These are phyloP conservation scores for Triticum monococcum DNA, from an alignment of 176 grass and related monocot genomes.

Conservation along the genomic window DNA sequence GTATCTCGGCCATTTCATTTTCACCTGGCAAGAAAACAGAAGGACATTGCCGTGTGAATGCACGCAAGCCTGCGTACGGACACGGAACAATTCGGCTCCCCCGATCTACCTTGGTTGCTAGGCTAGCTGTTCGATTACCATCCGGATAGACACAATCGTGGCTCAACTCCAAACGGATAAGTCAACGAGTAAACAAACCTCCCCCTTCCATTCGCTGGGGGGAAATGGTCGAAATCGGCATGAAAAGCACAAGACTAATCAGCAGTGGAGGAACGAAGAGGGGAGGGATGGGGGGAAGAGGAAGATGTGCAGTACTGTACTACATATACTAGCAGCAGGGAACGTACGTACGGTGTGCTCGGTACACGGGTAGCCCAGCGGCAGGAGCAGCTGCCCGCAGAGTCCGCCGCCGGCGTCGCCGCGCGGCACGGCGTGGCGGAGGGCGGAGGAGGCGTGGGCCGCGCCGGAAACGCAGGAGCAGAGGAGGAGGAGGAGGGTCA, in stretches of 20 bases:
- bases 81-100: not conserved
- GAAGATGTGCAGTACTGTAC: not conserved
- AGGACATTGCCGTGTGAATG: not conserved
- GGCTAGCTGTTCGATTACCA: not conserved
- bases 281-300: no score
- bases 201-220: not conserved
- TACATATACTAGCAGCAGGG: not conserved
- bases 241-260: not conserved
- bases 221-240: not conserved
- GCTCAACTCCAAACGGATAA: not conserved
- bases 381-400: conserved; percentile 66
- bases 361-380: conserved; percentile 72
- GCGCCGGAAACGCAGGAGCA: not conserved
- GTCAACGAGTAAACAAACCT: not conserved
- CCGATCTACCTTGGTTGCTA: not conserved
- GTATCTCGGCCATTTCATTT: not conserved
- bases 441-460: conserved; percentile 11
- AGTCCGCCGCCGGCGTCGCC: conserved; percentile 34
- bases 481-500: conserved; percentile 20
- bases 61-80: not conserved
- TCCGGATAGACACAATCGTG: not conserved
- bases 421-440: conserved; percentile 28
- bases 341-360: conserved; percentile 63
- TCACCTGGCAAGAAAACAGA: not conserved
- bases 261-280: not conserved